Conservation (phyloP, 495 filamentous ascomycete genomes). For the Aspergillus funiculosus region DNA sequence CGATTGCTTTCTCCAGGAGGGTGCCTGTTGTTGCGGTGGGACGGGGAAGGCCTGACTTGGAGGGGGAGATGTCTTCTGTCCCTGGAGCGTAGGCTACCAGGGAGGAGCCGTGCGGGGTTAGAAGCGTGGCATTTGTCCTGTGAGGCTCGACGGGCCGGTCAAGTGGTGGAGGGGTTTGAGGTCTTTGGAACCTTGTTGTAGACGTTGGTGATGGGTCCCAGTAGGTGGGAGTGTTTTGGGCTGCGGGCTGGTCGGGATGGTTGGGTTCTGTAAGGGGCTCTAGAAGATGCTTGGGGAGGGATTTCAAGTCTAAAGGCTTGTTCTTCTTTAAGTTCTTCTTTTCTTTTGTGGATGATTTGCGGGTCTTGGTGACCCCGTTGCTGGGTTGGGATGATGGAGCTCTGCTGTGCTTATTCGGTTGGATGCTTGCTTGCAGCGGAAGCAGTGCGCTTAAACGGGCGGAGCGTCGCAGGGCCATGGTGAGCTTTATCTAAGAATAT, state of each 20-base stretch:
- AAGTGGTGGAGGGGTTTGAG: constrained; percentile 38
- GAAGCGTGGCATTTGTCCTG: constrained; percentile 66
- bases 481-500: too few species aligned
- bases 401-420: constrained; percentile 21
- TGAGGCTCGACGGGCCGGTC: constrained; percentile 59
- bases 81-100: constrained; percentile 51
- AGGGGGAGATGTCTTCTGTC: constrained; percentile 50
- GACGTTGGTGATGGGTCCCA: constrained; percentile 14
- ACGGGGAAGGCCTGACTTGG: constrained; percentile 45
- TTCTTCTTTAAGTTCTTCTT: constrained; percentile 8
- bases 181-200: constrained; percentile 17
- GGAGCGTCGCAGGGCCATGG: constrained; percentile 57
- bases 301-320: background rate
- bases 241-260: background rate
- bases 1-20: constrained; percentile 70
- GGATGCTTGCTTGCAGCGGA: constrained; percentile 32
- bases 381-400: constrained; percentile 18
- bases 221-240: background rate
- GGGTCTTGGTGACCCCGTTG: constrained; percentile 29
- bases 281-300: background rate
- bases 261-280: background rate
- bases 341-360: constrained; percentile 19
- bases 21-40: constrained; percentile 61
- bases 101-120: constrained; percentile 71
- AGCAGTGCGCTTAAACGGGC: constrained; percentile 48